These are phyloP conservation scores for Xylaria scruposa DNA, from an alignment of 495 filamentous ascomycete species.

Conservation along the genomic window DNA sequence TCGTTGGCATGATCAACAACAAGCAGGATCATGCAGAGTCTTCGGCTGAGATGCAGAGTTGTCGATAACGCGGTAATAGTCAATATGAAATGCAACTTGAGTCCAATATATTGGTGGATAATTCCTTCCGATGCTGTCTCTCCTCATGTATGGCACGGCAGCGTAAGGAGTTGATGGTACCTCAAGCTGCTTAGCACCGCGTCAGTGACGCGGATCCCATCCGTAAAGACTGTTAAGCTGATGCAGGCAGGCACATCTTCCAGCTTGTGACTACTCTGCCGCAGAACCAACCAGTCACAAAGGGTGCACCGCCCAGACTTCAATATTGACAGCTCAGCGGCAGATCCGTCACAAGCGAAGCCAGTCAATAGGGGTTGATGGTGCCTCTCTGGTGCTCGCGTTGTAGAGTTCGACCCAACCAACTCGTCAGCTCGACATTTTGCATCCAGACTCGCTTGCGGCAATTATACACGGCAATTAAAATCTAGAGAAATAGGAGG, in stretches of 20 bases:
- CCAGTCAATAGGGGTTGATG: not conserved
- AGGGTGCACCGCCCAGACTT: not conserved
- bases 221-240: not conserved
- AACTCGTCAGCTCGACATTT: no score
- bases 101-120: not conserved
- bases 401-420: not conserved
- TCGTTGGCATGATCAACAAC: not conserved
- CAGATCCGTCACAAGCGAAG: not conserved
- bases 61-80: not conserved
- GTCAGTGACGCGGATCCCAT: not conserved
- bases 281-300: not conserved
- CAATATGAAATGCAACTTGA: not conserved
- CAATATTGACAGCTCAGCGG: not conserved
- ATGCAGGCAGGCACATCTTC: no score
- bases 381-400: no score
- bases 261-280: not conserved
- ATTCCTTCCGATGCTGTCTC: not conserved
- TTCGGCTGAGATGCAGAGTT: not conserved
- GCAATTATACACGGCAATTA: not conserved
- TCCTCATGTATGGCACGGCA: not conserved
- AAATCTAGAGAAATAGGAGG: not conserved
- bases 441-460: not conserved
- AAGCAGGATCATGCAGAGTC: not conserved
- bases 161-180: not conserved
- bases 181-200: not conserved